A percentile compares a stretch with the other conserved stretches of the same genome.
Conservation (phyloP, 805 yeast species). For the Wickerhamiella spandovensis region DNA sequence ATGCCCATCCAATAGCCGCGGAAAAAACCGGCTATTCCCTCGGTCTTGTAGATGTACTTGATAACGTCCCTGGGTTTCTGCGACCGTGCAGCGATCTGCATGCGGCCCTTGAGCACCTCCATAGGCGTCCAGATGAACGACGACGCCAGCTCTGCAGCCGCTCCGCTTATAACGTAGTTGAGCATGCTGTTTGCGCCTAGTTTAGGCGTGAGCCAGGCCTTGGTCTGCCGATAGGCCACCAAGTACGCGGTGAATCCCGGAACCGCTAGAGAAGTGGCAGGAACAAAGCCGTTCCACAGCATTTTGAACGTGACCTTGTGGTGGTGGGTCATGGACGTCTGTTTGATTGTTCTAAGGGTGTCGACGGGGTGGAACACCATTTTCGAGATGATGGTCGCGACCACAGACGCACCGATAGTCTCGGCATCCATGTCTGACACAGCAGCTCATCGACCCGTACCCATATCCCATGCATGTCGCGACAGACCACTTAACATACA, state of each 20-base stretch:
- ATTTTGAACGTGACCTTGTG: constrained; percentile 26
- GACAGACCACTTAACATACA: no score
- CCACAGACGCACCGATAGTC: constrained; percentile 29
- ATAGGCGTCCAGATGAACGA: constrained; percentile 32
- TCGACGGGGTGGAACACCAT: constrained; percentile 32
- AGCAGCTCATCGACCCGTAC: no score
- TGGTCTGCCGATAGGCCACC: constrained; percentile 29
- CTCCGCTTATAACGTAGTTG: constrained; percentile 27
- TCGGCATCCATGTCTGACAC: constrained; percentile 23
- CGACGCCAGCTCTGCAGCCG: constrained; percentile 29
- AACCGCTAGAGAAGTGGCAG: constrained; percentile 27
- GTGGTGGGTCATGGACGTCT: constrained; percentile 24
- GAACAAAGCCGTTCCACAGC: constrained; percentile 30
- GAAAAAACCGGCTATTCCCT: constrained; percentile 68
- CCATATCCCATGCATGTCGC: background rate
- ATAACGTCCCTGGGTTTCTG: constrained; percentile 13
- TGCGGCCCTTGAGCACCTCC: constrained; percentile 33
- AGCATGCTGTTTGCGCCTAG: constrained; percentile 24
- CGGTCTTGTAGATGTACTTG: constrained; percentile 34
- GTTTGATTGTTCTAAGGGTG: constrained; percentile 30
- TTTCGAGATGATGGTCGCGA: constrained; percentile 26
- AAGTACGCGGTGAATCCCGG: constrained; percentile 32
- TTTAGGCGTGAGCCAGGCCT: constrained; percentile 25
- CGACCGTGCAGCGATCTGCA: constrained; percentile 24
- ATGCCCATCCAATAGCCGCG: constrained; percentile 50